phyloP scores from a whole-genome alignment of 2,329 filamentous ascomycete species.

The Aspergillus neotritici region DNA sequence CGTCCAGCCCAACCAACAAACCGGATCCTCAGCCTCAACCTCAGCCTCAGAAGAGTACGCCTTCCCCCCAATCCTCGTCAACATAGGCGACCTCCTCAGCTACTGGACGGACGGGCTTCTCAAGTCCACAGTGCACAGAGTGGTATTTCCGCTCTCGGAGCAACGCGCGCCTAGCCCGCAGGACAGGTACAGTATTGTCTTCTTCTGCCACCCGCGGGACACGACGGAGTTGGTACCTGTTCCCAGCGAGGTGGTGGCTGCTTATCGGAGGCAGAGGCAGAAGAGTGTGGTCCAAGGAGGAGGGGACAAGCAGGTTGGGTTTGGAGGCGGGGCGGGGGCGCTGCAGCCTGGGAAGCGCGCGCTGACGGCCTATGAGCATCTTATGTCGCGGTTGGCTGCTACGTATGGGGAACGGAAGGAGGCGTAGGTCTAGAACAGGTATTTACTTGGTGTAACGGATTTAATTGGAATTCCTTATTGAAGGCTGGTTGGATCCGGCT shows the following conservation, averaged over 20 bases:
- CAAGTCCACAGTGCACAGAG: conserved; percentile 81
- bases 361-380: conserved; percentile 55
- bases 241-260: conserved; percentile 47
- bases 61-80: conserved; percentile 65
- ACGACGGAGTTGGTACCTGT: conserved; percentile 50
- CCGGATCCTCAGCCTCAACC: neutral
- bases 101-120: conserved; percentile 91
- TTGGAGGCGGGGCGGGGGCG: conserved; percentile 36
- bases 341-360: conserved; percentile 31
- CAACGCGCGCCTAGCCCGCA: conserved; percentile 34
- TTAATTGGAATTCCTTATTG: conserved; percentile 4
- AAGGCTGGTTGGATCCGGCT: neutral
- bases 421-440: neutral
- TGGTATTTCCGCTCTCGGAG: conserved; percentile 60
- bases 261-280: conserved; percentile 30
- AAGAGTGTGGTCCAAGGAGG: conserved; percentile 16
- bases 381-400: conserved; percentile 52
- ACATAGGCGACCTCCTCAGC: conserved; percentile 65
- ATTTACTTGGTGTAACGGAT: neutral
- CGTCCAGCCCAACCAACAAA: too few relatives aligned
- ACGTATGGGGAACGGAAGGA: conserved; percentile 48
- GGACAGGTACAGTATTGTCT: conserved; percentile 55
- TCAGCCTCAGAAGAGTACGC: conserved; percentile 43
- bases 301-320: conserved; percentile 33
- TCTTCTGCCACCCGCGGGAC: conserved; percentile 59